Base-by-base conservation (phyloP, 2,329 filamentous ascomycete species). In the Aspergillus puulaauensis region DNA sequence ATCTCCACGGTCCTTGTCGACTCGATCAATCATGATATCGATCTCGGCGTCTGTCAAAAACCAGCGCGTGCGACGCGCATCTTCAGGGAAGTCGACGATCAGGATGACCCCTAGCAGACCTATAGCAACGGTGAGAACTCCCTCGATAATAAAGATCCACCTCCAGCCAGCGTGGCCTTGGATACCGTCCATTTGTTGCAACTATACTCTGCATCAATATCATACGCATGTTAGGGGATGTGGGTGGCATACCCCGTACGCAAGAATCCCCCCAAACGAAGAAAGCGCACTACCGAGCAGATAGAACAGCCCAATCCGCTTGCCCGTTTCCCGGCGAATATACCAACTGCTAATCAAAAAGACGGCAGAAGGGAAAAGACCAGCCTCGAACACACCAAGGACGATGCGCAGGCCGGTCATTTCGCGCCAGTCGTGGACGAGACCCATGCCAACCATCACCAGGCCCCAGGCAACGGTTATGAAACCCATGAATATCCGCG, bases 371-470 rank as follows among this genome's bases (percentile, higher is more conserved):
- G 61, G 61, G 39, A 61, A 60, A 12, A 63, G 61, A 17, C 61
- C 64, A 2, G 65, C 68, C 51, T 78, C 75, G 15, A 78, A 58
- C 12, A 77, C 63, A 47, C 76, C 76, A 0, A 79, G 68, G 11
- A 78, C 41, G 0, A 75, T 64, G 47, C 76, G 68, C 9, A 78
- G 65, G 6, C 66, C 75, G 4, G 71, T 69, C 41, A 78, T 66
- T 4, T 65, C 58, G 23, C 67, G 57, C 66, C 74, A 79, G 27
- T 65, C 64, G 6, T 75, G 58, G 2, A 68, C 66, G 52, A 78
- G 76, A 4, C 73, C 77, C 68, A 77, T 76, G 3, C 73, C 75
- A 37, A 79, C 71, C 75, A 80, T 80, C 17, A 77, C 72, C 17
- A 71, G 68, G 8, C 78, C 78, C 76, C 76, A 79, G 7, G 68